Conservation (phyloP, 768 basidiomycete species). For the Holtermannia corniformis region DNA sequence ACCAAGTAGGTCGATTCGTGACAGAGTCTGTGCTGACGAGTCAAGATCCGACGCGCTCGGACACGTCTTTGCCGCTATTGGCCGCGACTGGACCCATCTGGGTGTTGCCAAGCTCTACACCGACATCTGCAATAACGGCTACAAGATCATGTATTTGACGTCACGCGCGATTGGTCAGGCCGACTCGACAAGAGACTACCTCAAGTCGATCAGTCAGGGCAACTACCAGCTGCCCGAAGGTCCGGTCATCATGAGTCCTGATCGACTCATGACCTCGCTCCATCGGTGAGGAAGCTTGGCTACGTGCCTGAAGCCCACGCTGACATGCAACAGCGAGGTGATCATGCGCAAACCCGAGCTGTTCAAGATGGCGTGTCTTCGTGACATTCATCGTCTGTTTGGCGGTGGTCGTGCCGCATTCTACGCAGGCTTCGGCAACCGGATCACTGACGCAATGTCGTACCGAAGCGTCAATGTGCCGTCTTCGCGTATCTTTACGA, state of each 20-base stretch:
- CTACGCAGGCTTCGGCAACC: constrained; percentile 95
- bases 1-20: constrained; percentile 60
- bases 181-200: constrained; percentile 87
- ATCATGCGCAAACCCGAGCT: constrained; percentile 98
- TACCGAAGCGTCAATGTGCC: constrained; percentile 93
- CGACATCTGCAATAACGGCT: constrained; percentile 88
- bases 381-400: constrained; percentile 87
- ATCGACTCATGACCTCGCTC: constrained; percentile 82
- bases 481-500: constrained; percentile 86
- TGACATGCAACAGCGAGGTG: constrained; percentile 61
- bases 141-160: constrained; percentile 95
- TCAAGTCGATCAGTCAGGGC: constrained; percentile 89
- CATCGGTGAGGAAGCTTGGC: constrained; percentile 55
- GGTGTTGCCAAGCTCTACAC: constrained; percentile 97
- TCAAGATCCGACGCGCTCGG: constrained; percentile 86
- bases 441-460: constrained; percentile 96
- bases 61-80: constrained; percentile 94
- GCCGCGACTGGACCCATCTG: constrained; percentile 94
- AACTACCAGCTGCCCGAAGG: constrained; percentile 95
- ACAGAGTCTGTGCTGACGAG: neutral
- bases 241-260: constrained; percentile 97
- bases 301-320: neutral
- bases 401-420: constrained; percentile 62
- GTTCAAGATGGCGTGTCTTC: constrained; percentile 99
- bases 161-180: constrained; percentile 96